A percentile compares a stretch with the other conserved stretches of the same genome.
phyloP scores from a whole-genome alignment of 306 rosid genomes.

The Pyrus bretschneideri region DNA sequence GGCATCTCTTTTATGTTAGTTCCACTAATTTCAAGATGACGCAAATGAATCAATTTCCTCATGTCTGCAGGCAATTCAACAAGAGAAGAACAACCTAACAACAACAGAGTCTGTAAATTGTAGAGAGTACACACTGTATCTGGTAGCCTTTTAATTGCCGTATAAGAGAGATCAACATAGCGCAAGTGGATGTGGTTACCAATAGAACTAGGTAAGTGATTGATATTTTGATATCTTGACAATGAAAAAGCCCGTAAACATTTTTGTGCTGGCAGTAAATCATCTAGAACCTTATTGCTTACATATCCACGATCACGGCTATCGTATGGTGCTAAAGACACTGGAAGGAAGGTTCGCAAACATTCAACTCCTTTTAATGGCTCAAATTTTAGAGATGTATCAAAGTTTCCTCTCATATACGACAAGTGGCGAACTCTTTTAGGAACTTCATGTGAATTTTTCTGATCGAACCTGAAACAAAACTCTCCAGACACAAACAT shows the following conservation, averaged over 20 bases:
- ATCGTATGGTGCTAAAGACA: background rate
- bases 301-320: background rate
- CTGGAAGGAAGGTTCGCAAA: background rate
- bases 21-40: background rate
- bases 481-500: background rate
- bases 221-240: too few relatives aligned
- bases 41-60: background rate
- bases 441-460: too few relatives aligned
- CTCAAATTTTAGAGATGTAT: background rate
- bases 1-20: background rate
- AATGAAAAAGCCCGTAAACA: background rate
- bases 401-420: background rate
- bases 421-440: background rate
- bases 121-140: background rate
- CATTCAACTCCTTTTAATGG: background rate
- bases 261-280: background rate
- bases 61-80: background rate
- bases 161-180: background rate
- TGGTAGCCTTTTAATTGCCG: background rate
- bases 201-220: background rate
- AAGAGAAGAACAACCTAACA: background rate
- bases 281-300: background rate
- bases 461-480: background rate
- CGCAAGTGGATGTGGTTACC: background rate
- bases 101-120: constrained; percentile 6